These are phyloP conservation scores for Balakata baccata DNA, from an alignment of 345 rosid species.

Conservation along the genomic window DNA sequence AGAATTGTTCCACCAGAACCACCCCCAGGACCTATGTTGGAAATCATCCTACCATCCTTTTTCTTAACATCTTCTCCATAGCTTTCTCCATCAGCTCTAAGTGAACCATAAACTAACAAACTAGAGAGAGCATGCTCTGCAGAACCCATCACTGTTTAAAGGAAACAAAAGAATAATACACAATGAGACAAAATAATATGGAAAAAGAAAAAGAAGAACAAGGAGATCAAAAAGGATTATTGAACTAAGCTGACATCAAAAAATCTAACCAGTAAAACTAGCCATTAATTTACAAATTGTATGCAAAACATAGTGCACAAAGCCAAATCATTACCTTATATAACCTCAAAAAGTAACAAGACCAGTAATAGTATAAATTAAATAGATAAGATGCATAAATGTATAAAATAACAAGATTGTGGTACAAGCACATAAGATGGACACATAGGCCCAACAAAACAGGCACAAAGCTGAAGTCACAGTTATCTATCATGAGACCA, in stretches of 20 bases:
- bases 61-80: slow-evolving; percentile 48
- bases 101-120: slow-evolving; percentile 68
- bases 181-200: neutral
- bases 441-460: no score
- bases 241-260: neutral
- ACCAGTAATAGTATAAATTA: neutral
- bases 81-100: slow-evolving; percentile 81
- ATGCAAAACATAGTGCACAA: neutral
- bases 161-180: slow-evolving; percentile 9
- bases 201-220: neutral
- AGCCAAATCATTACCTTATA: no score
- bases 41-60: slow-evolving; percentile 27
- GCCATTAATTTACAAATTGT: neutral
- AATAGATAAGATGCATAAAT: neutral
- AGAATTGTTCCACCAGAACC: slow-evolving; percentile 95
- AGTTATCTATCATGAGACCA: no score
- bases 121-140: slow-evolving; percentile 76
- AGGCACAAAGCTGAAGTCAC: no score
- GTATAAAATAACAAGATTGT: neutral
- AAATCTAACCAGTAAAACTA: neutral
- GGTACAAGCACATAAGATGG: no score
- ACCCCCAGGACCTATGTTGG: slow-evolving; percentile 77
- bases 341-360: neutral
- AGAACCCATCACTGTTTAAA: slow-evolving; percentile 83
- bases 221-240: neutral